Conservation (phyloP, 2,329 filamentous ascomycete species). For the Simplicillium sp. region DNA sequence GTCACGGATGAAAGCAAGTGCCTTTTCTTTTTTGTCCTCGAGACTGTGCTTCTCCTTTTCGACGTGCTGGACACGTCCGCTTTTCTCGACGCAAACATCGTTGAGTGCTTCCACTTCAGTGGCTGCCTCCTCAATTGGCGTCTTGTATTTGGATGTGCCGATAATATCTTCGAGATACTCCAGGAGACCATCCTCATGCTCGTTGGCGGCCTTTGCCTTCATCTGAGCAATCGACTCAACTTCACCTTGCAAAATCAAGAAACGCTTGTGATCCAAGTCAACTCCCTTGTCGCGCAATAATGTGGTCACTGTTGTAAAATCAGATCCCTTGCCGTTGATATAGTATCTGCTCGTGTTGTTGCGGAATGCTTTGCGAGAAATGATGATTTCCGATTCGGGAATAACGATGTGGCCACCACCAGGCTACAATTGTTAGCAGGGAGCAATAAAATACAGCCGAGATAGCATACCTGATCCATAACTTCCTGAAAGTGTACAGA, state of each 20-base stretch:
- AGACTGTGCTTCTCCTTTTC: constrained; percentile 92
- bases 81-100: constrained; percentile 92
- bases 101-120: constrained; percentile 86
- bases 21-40: constrained; percentile 95
- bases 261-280: constrained; percentile 95
- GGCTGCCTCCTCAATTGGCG: constrained; percentile 89
- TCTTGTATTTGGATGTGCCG: constrained; percentile 96
- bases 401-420: constrained; percentile 67
- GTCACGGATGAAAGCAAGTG: constrained; percentile 76
- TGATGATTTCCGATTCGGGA: constrained; percentile 73
- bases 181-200: constrained; percentile 91
- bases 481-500: constrained; percentile 96
- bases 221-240: constrained; percentile 98
- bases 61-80: constrained; percentile 87
- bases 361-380: constrained; percentile 89
- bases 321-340: constrained; percentile 82
- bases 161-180: constrained; percentile 99
- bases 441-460: neutral
- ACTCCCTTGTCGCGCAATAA: constrained; percentile 81
- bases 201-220: constrained; percentile 91
- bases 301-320: constrained; percentile 84
- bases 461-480: constrained; percentile 60
- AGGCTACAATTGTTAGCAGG: constrained; percentile 36
- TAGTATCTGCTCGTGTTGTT: constrained; percentile 99
- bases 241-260: constrained; percentile 93